phyloP scores from a whole-genome alignment of 2,329 filamentous ascomycete genomes.

The Anthostomella pinea region DNA sequence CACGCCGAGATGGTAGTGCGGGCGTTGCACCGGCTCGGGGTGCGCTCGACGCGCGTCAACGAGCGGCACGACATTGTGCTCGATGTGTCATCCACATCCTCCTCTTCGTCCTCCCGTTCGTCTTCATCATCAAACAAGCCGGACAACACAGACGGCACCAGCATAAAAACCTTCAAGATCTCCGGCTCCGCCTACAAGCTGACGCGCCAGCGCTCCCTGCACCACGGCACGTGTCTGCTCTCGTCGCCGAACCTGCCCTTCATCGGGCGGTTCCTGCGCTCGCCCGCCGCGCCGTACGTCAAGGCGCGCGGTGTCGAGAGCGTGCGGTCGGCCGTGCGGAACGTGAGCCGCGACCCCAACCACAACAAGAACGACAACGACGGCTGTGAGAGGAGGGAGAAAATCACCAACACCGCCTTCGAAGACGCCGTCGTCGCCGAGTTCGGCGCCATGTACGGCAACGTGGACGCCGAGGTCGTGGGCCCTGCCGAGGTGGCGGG shows the following conservation, averaged over 20 bases:
- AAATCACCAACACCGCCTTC: slow-evolving; percentile 45
- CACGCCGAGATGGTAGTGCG: slow-evolving; percentile 91
- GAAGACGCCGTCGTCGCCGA: slow-evolving; percentile 57
- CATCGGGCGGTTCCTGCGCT: slow-evolving; percentile 69
- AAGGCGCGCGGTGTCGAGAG: slow-evolving; percentile 85
- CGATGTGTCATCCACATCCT: slow-evolving; percentile 9
- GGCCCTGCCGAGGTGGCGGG: slow-evolving; percentile 47
- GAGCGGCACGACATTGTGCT: slow-evolving; percentile 86
- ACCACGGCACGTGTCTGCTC: slow-evolving; percentile 90
- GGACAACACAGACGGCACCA: neutral
- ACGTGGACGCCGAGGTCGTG: slow-evolving; percentile 36
- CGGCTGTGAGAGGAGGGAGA: too few relatives aligned
- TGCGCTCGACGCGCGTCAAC: slow-evolving; percentile 68
- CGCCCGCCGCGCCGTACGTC: slow-evolving; percentile 75
- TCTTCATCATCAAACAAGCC: neutral
- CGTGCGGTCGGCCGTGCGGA: slow-evolving; percentile 79
- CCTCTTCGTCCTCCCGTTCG: neutral
- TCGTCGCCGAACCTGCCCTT: slow-evolving; percentile 68
- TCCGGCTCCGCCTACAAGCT: slow-evolving; percentile 96
- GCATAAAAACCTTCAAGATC: slow-evolving; percentile 62
- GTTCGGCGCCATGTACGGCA: slow-evolving; percentile 66
- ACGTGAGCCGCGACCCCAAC: too few relatives aligned
- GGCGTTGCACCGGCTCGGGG: slow-evolving; percentile 64
- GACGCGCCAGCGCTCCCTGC: slow-evolving; percentile 74
- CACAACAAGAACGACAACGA: too few relatives aligned